Base-by-base conservation (phyloP, 257 asterid genomes). In the Lavandula angustifolia region DNA sequence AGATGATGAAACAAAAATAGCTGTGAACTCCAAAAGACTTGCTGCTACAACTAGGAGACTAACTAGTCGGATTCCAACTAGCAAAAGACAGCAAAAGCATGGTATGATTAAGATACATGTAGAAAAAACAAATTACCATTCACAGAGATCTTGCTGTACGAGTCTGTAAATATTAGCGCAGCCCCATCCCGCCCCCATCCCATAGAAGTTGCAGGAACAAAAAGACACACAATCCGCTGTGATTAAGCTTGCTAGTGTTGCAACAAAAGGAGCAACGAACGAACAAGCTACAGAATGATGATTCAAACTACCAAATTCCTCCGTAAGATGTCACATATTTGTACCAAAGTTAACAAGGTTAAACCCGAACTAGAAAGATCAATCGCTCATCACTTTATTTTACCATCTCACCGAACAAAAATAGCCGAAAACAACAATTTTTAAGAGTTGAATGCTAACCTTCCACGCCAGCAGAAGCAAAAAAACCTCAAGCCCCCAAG, bases 401-500 rank as follows among this genome's bases (percentile, higher is more conserved):
- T 41, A 52, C 44, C 14, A 31, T 16, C 46, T 42, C 17, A 54
- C 32, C 54, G 49, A 46, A 67, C 50, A 10, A 40, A 31, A 69
- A 51, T 1, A 18, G 43, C 33, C 18, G 14, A 44, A 33, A 44
- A 40, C 12, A 44, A 50, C 18, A 33, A 67, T 55, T 64, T 64
- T 9, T 27, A 50, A 0, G 29, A 42, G 14, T 5, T 4, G 59
- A 3, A 60, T 5, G 12, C 75, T 70, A 74, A 92, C 99, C 99
- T 90, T 94, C 97, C 99, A 94, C 69, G 99, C 95, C 67, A 90
- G 80, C 70, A 94, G 68, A 29, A 81, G 64, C 32, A 94, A 72
- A 41, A 87, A 94, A 49, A 88, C 89, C 81, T 94, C 99, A 54
- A 94, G 96, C 46, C 99, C 99, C 99, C 99, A 90, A 49, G 97